These are phyloP conservation scores for Lasiodiplodia hormozganensis DNA, from an alignment of 2,329 filamentous ascomycete genomes.

Conservation along the genomic window DNA sequence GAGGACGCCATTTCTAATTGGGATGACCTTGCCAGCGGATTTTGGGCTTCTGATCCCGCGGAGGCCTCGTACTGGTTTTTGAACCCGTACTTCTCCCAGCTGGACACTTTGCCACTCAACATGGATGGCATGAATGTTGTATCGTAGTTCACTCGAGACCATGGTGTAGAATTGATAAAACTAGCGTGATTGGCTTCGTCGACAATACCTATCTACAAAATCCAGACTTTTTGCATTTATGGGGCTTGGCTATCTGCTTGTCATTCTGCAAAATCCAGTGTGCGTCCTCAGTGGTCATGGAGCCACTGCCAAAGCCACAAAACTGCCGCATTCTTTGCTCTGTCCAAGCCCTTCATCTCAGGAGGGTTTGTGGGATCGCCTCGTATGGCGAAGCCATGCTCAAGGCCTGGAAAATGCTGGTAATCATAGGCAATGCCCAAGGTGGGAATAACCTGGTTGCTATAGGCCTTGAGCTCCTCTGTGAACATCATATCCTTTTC, in stretches of 20 bases:
- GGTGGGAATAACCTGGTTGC: constrained; percentile 39
- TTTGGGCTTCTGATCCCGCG: neutral
- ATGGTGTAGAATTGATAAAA: no score
- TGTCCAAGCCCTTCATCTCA: constrained; percentile 44
- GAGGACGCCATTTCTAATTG: neutral
- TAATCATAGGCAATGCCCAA: constrained; percentile 43
- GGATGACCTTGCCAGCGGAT: neutral
- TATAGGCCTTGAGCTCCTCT: constrained; percentile 41
- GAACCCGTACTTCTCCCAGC: neutral
- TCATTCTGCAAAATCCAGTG: neutral
- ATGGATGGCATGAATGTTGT: neutral
- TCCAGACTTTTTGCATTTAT: no score
- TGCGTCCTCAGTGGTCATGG: neutral
- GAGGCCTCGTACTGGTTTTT: neutral
- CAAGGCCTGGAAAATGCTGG: constrained; percentile 41
- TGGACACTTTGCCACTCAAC: neutral
- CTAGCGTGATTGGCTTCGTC: no score
- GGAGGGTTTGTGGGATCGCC: constrained; percentile 37
- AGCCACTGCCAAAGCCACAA: neutral
- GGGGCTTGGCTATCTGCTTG: neutral
- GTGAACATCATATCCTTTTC: constrained; percentile 40
- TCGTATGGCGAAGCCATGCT: constrained; percentile 43
- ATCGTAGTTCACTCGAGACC: no score
- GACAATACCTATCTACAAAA: no score
- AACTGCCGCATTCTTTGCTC: constrained; percentile 42